Percentiles rank a stretch among this genome's conserved stretches.
Evolutionary conservation across 2,329 filamentous ascomycete species (phyloP).

Genomic region (Dothistroma septosporum): DNA sequence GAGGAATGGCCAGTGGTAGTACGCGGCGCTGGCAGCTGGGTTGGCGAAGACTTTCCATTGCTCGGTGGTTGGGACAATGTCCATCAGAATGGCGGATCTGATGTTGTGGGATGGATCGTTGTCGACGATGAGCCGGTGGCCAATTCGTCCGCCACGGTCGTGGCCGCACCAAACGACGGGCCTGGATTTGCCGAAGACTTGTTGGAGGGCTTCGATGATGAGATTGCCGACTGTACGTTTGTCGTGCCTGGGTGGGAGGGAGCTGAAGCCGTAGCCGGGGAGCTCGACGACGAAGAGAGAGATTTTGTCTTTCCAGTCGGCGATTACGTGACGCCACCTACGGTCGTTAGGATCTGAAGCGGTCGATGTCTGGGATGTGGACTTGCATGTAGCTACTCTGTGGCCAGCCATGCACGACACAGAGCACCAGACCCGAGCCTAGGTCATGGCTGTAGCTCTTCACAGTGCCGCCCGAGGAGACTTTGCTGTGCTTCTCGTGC

Average conservation of each 20-base stretch:
- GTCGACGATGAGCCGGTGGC: constrained; percentile 48
- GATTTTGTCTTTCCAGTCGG: constrained; percentile 37
- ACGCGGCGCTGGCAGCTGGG: constrained; percentile 36
- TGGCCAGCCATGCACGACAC: constrained; percentile 47
- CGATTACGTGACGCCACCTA: constrained; percentile 36
- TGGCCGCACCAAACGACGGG: constrained; percentile 47
- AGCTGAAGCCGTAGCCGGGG: constrained; percentile 46
- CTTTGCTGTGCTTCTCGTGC: constrained; percentile 26
- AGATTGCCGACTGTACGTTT: constrained; percentile 42
- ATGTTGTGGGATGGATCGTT: constrained; percentile 36
- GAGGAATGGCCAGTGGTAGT: constrained; percentile 52
- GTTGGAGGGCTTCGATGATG: constrained; percentile 40
- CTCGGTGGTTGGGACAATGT: constrained; percentile 48
- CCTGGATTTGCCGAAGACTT: constrained; percentile 33
- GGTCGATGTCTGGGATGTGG: not conserved
- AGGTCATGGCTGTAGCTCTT: constrained; percentile 34
- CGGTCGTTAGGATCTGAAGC: constrained; percentile 1
- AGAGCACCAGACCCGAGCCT: constrained; percentile 37
- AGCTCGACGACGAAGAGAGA: constrained; percentile 48
- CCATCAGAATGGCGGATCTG: constrained; percentile 42
- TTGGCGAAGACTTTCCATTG: constrained; percentile 45
- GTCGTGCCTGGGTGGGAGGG: constrained; percentile 34
- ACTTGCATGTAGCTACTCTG: constrained; percentile 38
- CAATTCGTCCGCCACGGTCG: constrained; percentile 49
- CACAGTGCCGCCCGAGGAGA: constrained; percentile 31